These are phyloP conservation scores for Neurospora sp. DNA, from an alignment of 495 filamentous ascomycete species.

Conservation along the genomic window DNA sequence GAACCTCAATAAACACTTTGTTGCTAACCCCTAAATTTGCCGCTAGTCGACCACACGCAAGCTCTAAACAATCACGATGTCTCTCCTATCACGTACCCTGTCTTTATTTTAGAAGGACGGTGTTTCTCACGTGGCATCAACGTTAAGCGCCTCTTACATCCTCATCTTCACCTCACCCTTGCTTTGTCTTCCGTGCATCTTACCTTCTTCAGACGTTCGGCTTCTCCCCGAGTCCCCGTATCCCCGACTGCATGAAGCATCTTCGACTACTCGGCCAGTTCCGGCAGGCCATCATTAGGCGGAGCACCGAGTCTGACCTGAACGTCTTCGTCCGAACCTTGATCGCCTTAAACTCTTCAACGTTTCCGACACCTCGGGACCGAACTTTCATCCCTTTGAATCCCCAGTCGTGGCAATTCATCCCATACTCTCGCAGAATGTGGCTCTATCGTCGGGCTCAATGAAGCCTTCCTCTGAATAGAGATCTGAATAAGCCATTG, in stretches of 20 bases:
- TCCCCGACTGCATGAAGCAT: not conserved
- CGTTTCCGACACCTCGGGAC: not conserved
- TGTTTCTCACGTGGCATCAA: not conserved
- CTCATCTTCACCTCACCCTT: not conserved
- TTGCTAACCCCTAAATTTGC: not conserved
- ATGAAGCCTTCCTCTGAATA: not conserved
- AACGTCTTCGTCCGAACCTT: not conserved
- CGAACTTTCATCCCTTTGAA: not conserved
- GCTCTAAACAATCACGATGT: not conserved
- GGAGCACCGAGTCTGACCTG: not conserved
- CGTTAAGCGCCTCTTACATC: not conserved
- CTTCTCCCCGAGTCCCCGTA: not conserved
- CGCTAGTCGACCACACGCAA: not conserved
- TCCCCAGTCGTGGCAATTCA: not conserved
- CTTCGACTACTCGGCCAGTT: not conserved
- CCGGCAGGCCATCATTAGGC: not conserved
- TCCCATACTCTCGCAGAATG: not conserved
- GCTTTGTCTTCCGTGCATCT: not conserved
- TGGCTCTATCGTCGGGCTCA: not conserved
- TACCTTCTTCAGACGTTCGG: not conserved
- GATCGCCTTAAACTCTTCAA: not conserved
- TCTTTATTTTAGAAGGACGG: not conserved
- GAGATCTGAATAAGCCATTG: not conserved
- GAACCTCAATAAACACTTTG: slow-evolving; percentile 15
- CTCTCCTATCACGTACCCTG: not conserved